A percentile compares a stretch with the other conserved stretches of the same genome.
Conservation (phyloP, 768 basidiomycete species). For the Suillus bovinus region DNA sequence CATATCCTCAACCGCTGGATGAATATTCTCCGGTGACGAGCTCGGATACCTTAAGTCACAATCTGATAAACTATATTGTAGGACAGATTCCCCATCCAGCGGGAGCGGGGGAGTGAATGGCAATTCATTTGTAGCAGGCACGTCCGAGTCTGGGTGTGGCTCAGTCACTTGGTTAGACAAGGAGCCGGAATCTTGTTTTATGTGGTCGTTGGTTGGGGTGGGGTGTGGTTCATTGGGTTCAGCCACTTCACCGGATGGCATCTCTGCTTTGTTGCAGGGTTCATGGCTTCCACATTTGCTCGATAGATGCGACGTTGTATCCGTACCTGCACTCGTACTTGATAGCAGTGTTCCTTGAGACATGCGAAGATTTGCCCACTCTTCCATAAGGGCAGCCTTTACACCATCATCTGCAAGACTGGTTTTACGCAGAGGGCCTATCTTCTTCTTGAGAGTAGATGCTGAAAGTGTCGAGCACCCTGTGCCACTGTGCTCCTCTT, state of each 20-base stretch:
- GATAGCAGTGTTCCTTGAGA: slow-evolving; percentile 24
- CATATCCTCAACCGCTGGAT: not conserved
- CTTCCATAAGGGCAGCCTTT: slow-evolving; percentile 28
- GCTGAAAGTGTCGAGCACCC: not conserved
- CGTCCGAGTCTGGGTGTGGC: not conserved
- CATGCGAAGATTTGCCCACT: slow-evolving; percentile 33
- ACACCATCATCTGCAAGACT: slow-evolving; percentile 22
- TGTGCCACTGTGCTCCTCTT: not conserved
- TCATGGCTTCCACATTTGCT: not conserved
- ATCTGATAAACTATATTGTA: not conserved
- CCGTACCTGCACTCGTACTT: slow-evolving; percentile 7
- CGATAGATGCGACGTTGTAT: not conserved
- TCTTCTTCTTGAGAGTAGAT: slow-evolving; percentile 11
- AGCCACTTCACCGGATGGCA: not conserved
- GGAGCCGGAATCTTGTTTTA: not conserved
- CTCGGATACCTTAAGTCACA: not conserved
- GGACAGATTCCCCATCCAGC: not conserved
- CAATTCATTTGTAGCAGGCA: not conserved
- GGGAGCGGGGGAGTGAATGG: not conserved
- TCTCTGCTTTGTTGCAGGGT: not conserved
- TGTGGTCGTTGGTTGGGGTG: too few relatives aligned
- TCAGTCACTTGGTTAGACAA: not conserved
- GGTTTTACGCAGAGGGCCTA: slow-evolving; percentile 16
- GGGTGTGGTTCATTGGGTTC: not conserved
- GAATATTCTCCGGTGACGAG: not conserved